Conservation (phyloP, 2,329 filamentous ascomycete genomes). For the Fusarium torreyae region DNA sequence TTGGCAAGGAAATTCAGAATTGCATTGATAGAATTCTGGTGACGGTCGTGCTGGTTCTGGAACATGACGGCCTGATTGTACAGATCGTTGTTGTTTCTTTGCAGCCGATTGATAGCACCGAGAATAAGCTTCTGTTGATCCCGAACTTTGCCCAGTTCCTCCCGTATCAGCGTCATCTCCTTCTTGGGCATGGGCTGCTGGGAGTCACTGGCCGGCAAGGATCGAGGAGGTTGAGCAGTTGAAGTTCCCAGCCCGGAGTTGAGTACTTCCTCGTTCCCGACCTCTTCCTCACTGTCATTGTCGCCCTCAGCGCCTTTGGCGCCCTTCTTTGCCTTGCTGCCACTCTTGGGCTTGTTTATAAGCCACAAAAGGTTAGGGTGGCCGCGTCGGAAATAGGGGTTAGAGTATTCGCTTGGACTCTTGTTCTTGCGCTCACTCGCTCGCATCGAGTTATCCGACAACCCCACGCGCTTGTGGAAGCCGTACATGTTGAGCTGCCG, state of each 20-base stretch:
- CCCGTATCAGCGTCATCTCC: constrained; percentile 82
- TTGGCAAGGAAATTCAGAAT: constrained; percentile 97
- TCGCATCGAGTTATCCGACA: constrained; percentile 98
- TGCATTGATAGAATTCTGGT: constrained; percentile 99
- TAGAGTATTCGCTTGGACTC: constrained; percentile 97
- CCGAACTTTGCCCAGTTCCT: constrained; percentile 85
- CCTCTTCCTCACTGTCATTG: constrained; percentile 76
- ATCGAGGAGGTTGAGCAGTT: constrained; percentile 45
- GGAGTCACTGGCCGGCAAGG: constrained; percentile 61
- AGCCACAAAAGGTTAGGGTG: constrained; percentile 95
- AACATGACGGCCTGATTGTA: constrained; percentile 91
- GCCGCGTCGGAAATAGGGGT: constrained; percentile 94
- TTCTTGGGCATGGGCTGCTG: constrained; percentile 73
- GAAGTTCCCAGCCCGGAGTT: constrained; percentile 42
- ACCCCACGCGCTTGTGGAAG: constrained; percentile 94
- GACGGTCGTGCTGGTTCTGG: constrained; percentile 92
- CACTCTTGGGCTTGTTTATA: constrained; percentile 93
- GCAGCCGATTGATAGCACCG: constrained; percentile 82
- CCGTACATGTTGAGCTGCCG: constrained; percentile 97
- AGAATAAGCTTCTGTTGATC: constrained; percentile 91
- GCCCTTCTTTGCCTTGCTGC: constrained; percentile 71
- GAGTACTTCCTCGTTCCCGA: constrained; percentile 59
- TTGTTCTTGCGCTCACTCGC: constrained; percentile 98
- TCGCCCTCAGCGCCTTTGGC: constrained; percentile 77
- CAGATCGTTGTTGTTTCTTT: constrained; percentile 88